Percentiles rank a stretch among this genome's conserved stretches.
phyloP scores from a whole-genome alignment of 2,329 filamentous ascomycete genomes.

The Knufia fluminis region DNA sequence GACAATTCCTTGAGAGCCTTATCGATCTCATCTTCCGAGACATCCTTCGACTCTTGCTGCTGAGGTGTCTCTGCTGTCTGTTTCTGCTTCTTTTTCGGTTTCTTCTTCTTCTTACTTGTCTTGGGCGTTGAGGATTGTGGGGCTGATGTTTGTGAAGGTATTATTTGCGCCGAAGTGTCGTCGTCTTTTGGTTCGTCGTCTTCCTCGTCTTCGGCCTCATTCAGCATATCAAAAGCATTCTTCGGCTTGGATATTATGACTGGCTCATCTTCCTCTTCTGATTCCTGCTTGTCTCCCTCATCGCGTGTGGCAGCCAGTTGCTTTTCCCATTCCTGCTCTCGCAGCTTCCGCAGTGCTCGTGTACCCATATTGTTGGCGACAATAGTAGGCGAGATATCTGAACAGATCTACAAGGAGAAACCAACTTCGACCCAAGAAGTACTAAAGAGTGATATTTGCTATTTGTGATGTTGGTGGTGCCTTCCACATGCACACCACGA shows the following conservation, averaged over 20 bases:
- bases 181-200: conserved; percentile 29
- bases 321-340: conserved; percentile 49
- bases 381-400: not conserved
- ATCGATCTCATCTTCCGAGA: conserved; percentile 56
- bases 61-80: conserved; percentile 23
- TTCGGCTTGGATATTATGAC: conserved; percentile 12
- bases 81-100: conserved; percentile 47
- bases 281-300: conserved; percentile 29
- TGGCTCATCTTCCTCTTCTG: conserved; percentile 32
- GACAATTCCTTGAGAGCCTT: conserved; percentile 52
- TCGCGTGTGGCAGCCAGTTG: conserved; percentile 34
- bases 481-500: not conserved
- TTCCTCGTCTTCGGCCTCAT: conserved; percentile 34
- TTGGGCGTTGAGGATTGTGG: conserved; percentile 20
- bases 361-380: conserved; percentile 49
- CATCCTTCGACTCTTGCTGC: conserved; percentile 16
- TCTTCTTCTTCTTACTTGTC: conserved; percentile 41
- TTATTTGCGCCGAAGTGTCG: conserved; percentile 21
- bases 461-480: not conserved
- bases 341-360: conserved; percentile 53
- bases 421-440: no score
- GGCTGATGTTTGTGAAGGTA: conserved; percentile 15
- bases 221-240: conserved; percentile 47
- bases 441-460: not conserved
- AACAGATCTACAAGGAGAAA: no score